These are phyloP conservation scores for Geum urbanum DNA, from an alignment of 306 rosid genomes.

Conservation along the genomic window DNA sequence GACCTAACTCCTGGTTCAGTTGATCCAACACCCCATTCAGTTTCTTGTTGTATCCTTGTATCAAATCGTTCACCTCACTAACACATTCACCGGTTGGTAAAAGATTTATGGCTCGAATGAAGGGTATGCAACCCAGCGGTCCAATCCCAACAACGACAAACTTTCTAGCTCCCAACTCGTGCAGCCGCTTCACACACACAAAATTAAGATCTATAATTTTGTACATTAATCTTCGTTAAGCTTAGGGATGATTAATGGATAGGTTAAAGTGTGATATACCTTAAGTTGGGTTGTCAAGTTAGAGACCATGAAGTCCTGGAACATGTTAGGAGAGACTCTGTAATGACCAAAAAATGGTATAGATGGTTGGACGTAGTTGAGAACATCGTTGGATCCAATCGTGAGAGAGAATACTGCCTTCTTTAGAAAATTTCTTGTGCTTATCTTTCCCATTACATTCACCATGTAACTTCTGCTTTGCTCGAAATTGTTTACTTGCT, in stretches of 20 bases:
- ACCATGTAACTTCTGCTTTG: slow-evolving; percentile 31
- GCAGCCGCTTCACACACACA: slow-evolving; percentile 30
- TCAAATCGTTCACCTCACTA: slow-evolving; percentile 33
- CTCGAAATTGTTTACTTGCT: slow-evolving; percentile 45
- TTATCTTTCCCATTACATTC: slow-evolving; percentile 35
- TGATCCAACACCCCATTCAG: slow-evolving; percentile 24
- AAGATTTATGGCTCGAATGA: slow-evolving; percentile 33
- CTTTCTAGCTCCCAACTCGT: slow-evolving; percentile 47
- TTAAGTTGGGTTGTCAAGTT: slow-evolving; percentile 46
- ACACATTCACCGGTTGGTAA: slow-evolving; percentile 33
- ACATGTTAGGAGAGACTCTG: slow-evolving; percentile 27
- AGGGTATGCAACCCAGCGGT: slow-evolving; percentile 57
- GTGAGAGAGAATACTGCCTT: slow-evolving; percentile 49
- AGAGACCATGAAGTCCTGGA: slow-evolving; percentile 42
- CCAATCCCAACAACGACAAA: slow-evolving; percentile 47
- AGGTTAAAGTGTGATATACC: slow-evolving; percentile 23
- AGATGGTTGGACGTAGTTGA: slow-evolving; percentile 43
- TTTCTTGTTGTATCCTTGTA: slow-evolving; percentile 38
- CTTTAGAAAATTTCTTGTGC: slow-evolving; percentile 32
- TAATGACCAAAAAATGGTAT: slow-evolving; percentile 34
- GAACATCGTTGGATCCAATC: slow-evolving; percentile 50
- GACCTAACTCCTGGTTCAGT: slow-evolving; percentile 41
- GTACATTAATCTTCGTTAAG: background rate
- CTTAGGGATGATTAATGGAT: background rate
- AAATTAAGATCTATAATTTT: background rate